Evolutionary conservation across 2,329 filamentous ascomycete species (phyloP), one percentile per base, ranked within the genome.

Genomic region (Trichophyton simii): DNA sequence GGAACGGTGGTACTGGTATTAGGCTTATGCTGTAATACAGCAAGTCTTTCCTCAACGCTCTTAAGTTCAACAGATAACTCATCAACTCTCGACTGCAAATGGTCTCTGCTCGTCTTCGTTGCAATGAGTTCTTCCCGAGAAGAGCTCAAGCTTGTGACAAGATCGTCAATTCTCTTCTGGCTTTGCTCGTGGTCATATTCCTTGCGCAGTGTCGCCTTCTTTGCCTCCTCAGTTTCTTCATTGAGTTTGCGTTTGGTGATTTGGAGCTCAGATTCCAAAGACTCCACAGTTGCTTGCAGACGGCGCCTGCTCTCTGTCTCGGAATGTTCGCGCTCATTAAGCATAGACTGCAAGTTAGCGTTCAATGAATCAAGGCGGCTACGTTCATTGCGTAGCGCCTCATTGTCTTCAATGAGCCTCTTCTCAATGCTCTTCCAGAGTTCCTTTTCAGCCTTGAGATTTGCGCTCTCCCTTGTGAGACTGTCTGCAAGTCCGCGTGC

Each of bases 351-450:
- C 58, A 96, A 83, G 60, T 89, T 91, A 3, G 87, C 83, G 54
- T 96, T 83, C 36, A 96, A 80, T 61, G 85, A 86, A 73, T 92
- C 95, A 3, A 97, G 82, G 34, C 91, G 83, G 54, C 86, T 84
- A 66, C 91, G 88, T 72, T 99, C 94, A 63, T 95, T 89, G 48
- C 88, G 82, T 11, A 97, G 78, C 20, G 78, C 84, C 69, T 96
- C 90, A 65, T 94, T 96, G 70, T 97, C 91, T 68, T 94, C 89
- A 64, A 84, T 87, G 50, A 97, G 80, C 59, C 95, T 86, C 65
- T 88, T 87, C 71, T 97, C 91, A 38, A 96, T 95, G 61, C 87
- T 89, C 77, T 94, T 95, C 88, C 89, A 96, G 8, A 99, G 80
- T 42, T 90, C 88, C 76, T 96, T 96, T 74, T 97, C 92, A 0